Base-by-base conservation (phyloP, 768 basidiomycete species). In the Rhodosporidiobolus odoratus region DNA sequence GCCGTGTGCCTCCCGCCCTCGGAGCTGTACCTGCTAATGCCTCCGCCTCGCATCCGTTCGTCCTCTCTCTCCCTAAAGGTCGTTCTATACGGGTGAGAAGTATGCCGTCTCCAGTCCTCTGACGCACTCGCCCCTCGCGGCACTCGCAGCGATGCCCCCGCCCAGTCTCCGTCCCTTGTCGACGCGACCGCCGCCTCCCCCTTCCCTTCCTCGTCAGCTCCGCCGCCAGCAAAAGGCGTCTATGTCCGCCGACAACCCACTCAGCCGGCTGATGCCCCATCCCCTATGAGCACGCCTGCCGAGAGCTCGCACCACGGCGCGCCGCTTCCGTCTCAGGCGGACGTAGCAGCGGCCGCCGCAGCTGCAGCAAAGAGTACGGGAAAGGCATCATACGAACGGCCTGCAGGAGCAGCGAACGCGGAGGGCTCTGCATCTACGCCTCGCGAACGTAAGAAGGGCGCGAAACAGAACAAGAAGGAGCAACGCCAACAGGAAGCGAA, bases 311-410 rank as follows among this genome's bases (percentile, higher is more conserved):
- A 12, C 27, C 30, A 17, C 58, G 4, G 7, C 40, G 15, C 45
- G 40, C n/a, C n/a, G 16, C 40, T 58, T 34, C 25, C 50, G 32
- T 21, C 61, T 35, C 25, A 34, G 17, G 19, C 52, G 32, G 9
- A 34, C 32, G 16, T 10, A n/a, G n/a, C n/a, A n/a, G n/a, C n/a
- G 41, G 23, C 57, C n/a, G 4, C 57, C 9, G n/a, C 62, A 1
- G 13, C 25, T 1, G 4, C 34, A 27, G 32, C 60, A 32, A 35
- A 5, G 23, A 32, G 21, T 3, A 4, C 45, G 8, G 60, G 16
- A 35, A 73, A 73, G 43, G 65, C 68, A 1, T 53, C 25, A 7
- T 70, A 74, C 72, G 65, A 67, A 13, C 60, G 72, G 3, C 58
- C 50, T 3, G 23, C 58, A 1, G 60, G 48, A 23, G 53, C 58